Evolutionary conservation across 257 asterid species (phyloP).

Genomic region (Buddleja alternifolia): DNA sequence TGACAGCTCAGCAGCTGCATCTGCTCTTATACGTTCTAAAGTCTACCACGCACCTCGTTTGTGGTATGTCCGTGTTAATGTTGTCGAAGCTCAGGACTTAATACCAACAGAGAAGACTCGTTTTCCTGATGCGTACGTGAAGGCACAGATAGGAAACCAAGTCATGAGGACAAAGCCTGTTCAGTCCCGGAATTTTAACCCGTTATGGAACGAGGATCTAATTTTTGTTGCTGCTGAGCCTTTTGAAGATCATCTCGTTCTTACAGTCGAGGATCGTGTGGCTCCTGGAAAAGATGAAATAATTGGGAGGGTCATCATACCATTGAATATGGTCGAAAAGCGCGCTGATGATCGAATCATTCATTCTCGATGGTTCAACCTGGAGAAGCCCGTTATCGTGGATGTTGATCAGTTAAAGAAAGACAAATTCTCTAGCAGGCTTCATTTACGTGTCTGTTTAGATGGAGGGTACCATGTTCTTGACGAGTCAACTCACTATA

Average conservation of each 20-base stretch:
- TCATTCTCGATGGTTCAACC: conserved; percentile 86
- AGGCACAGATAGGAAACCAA: conserved; percentile 89
- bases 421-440: conserved; percentile 77
- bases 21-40: conserved; percentile 77
- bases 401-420: conserved; percentile 86
- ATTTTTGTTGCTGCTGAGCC: conserved; percentile 90
- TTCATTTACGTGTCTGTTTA: conserved; percentile 82
- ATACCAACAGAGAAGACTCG: conserved; percentile 72
- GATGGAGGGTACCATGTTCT: conserved; percentile 97
- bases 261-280: conserved; percentile 88
- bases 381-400: conserved; percentile 73
- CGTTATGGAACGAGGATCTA: conserved; percentile 90
- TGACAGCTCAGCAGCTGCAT: conserved; percentile 75
- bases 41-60: conserved; percentile 90
- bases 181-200: conserved; percentile 72
- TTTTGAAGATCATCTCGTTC: conserved; percentile 81
- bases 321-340: conserved; percentile 71
- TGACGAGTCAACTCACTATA: conserved; percentile 83
- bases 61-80: conserved; percentile 88
- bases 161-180: conserved; percentile 77
- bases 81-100: conserved; percentile 90
- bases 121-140: conserved; percentile 79
- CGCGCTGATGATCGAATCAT: conserved; percentile 86
- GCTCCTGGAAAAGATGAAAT: conserved; percentile 93
- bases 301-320: conserved; percentile 80